Evolutionary conservation across 2,329 filamentous ascomycete species (phyloP), one percentile per base, ranked within the genome.

Genomic region (Volutella citrinella): DNA sequence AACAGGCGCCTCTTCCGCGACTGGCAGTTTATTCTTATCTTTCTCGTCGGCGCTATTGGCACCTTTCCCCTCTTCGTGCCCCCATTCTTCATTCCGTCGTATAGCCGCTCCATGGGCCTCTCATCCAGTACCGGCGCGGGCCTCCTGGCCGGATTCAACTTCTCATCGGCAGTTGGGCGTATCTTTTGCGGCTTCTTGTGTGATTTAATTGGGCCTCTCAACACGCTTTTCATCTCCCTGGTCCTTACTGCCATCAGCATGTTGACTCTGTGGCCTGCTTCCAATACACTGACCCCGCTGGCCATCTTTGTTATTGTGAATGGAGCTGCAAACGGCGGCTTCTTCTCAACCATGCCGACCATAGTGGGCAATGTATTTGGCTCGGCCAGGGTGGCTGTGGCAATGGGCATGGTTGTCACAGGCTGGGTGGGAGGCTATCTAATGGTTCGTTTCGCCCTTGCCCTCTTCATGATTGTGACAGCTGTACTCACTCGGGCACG

Each of bases 261-360:
- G 66, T 60, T 82, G 11, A 69, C 71, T 2, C 60, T 82, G 3
- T 82, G 78, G 79, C 78, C 79, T 0, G 66, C 76, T 0, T 76
- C 74, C 3, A 71, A 62, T 8, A 69, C 70, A 0, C 53, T 82
- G 3, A 73, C 60, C 0, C 75, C 76, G 0, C 51, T 82, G 18
- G 57, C 74, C 12, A 55, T 70, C 0, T 83, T 83, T 48, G 74
- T 74, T 8, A 60, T 80, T 6, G 57, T 82, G 15, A 82, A 81
- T 42, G 79, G 79, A 0, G 58, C 70, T 22, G 68, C 72, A 6
- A 82, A 81, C 45, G 79, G 79, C 1, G 76, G 72, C 0, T 82
- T 82, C 60, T 82, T 83, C 48, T 70, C 73, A 2, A 74, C 73
- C 0, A 79, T 82, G 65, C 79, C 79, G 0, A 81, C 78, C 0